Evolutionary conservation across 768 basidiomycete genomes (phyloP).

Genomic region (Trametes cingulata): DNA sequence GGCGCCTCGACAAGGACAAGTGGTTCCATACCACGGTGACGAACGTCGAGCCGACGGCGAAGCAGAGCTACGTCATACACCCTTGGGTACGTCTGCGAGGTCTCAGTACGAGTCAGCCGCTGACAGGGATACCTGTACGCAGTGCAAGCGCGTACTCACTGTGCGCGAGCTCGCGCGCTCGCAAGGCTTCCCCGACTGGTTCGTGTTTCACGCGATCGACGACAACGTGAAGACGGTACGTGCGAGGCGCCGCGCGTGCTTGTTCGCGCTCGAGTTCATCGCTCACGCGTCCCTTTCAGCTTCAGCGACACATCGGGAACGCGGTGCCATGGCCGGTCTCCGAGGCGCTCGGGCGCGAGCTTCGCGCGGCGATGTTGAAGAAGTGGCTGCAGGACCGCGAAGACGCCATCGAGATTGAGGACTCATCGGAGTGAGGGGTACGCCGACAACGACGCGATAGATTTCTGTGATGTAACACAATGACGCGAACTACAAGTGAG

Average conservation of each 20-base stretch:
- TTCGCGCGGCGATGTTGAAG: conserved; percentile 52
- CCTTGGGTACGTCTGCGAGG: conserved; percentile 39
- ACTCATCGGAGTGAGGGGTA: too few species aligned
- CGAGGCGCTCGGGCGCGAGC: conserved; percentile 63
- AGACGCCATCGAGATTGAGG: conserved; percentile 36
- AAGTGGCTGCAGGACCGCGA: conserved; percentile 47
- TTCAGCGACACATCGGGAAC: conserved; percentile 82
- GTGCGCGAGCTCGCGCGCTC: conserved; percentile 78
- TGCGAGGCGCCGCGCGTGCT: conserved; percentile 1
- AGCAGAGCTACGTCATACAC: conserved; percentile 73
- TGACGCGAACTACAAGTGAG: too few species aligned
- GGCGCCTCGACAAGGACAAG: conserved; percentile 53
- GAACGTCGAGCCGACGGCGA: conserved; percentile 77
- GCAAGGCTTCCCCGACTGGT: conserved; percentile 81
- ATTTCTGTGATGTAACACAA: too few species aligned
- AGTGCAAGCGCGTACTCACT: conserved; percentile 73
- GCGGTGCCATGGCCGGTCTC: conserved; percentile 72
- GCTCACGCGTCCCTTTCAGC: conserved; percentile 40
- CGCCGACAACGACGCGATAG: too few species aligned
- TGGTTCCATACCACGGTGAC: conserved; percentile 78
- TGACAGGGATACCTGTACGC: neutral
- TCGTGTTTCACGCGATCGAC: conserved; percentile 56
- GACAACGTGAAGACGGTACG: conserved; percentile 63
- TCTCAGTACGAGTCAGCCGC: neutral
- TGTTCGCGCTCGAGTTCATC: neutral